Conservation (phyloP, 352 stramenopile genomes). For the Pythium aristosporum region DNA sequence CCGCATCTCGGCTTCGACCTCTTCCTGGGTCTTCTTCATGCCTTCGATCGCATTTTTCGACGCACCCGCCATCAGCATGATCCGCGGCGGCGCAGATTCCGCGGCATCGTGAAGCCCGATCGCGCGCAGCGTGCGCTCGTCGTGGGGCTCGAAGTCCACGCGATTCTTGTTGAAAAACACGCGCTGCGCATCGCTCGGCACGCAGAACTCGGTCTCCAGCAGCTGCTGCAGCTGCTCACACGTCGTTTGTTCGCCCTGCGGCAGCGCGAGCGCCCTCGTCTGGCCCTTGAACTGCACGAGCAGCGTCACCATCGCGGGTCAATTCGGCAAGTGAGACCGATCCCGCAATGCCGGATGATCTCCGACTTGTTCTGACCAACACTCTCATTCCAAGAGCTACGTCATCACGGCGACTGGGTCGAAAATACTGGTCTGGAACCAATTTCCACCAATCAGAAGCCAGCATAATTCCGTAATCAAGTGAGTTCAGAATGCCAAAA, state of each 20-base stretch:
- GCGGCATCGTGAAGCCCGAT: constrained; percentile 16
- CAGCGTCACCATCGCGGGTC: constrained; percentile 40
- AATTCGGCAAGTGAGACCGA: constrained; percentile 12
- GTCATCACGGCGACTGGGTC: background rate
- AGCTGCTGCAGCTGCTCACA: constrained; percentile 39
- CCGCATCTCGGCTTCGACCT: constrained; percentile 35
- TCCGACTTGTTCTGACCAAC: constrained; percentile 10
- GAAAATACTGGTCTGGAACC: background rate
- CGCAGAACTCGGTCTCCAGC: constrained; percentile 29
- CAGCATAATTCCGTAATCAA: background rate
- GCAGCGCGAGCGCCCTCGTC: constrained; percentile 31
- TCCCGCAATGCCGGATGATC: background rate
- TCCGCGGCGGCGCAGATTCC: background rate
- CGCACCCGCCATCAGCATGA: constrained; percentile 52
- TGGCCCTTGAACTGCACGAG: constrained; percentile 50
- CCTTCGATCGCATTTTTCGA: constrained; percentile 43
- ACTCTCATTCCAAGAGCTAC: constrained; percentile 2
- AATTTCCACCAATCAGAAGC: background rate
- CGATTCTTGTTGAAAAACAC: constrained; percentile 58
- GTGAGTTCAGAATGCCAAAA: too few relatives aligned
- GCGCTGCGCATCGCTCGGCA: constrained; percentile 47
- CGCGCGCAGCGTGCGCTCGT: background rate
- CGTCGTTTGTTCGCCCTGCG: constrained; percentile 24
- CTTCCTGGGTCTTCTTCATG: constrained; percentile 49
- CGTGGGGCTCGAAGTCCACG: constrained; percentile 32